Evolutionary conservation across 345 rosid species (phyloP), one percentile per base, ranked within the genome.

Genomic region (Balakata baccata): DNA sequence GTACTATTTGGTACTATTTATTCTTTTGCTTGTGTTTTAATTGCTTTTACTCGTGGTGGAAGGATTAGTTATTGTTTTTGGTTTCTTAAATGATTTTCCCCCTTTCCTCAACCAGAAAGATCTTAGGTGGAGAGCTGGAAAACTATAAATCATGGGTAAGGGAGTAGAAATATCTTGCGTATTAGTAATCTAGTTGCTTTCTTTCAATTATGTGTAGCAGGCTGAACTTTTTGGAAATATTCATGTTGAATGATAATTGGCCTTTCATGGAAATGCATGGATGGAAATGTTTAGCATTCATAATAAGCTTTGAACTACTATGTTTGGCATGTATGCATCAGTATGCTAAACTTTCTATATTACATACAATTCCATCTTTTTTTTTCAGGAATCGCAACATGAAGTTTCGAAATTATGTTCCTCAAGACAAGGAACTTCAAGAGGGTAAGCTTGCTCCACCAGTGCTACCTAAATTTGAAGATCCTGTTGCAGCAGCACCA

Each of bases 371-470:
- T n/a, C 16, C 22, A 7, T n/a, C 1, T 43, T 25, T 22, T 20
- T 11, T 11, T 66, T 66, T 49, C 86, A 90, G 98, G 58, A 87
- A 80, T 75, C 88, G 75, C 51, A 80, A 82, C 68, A 86, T 92
- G 97, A 95, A 92, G 71, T 95, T 95, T 79, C 87, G 98, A 64
- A 92, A 95, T 74, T 95, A 95, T 72, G 92, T 95, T 59, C 99
- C 99, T n/a, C 96, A 92, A 71, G 97, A 84, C 79, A 87, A 86
- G 87, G 90, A 87, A 67, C 99, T 95, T 79, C 99, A 89, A 78
- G 96, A 88, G 75, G 92, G 88, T 74, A 91, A 91, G 83, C 81
- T 95, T 64, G 89, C 89, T 64, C 97, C 98, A 12, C 98, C 96
- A 0, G 90, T 82, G 77, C 86, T 95, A 14, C 97, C 98, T 5